Percentiles rank a stretch among this genome's conserved stretches.
phyloP scores from a whole-genome alignment of 495 filamentous ascomycete species.

The Tuber indicum region DNA sequence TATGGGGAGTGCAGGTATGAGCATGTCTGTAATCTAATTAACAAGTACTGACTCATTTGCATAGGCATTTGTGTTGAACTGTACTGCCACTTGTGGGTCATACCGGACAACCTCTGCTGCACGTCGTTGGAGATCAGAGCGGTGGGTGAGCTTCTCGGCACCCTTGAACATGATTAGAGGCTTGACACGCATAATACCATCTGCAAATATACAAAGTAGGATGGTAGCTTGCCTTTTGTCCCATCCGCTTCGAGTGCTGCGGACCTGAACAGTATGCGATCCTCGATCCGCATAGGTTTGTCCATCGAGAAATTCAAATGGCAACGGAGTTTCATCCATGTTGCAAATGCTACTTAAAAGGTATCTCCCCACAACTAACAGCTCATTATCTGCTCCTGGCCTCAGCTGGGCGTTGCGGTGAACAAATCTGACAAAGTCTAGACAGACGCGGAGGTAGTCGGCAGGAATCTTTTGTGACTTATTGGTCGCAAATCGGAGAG shows the following conservation, averaged over 20 bases:
- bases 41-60: neutral
- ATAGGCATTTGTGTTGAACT: conserved; percentile 15
- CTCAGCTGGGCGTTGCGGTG: too few relatives aligned
- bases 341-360: neutral
- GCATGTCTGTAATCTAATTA: conserved; percentile 10
- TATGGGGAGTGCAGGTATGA: conserved; percentile 9
- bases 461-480: too few relatives aligned
- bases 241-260: neutral
- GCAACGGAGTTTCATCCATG: neutral
- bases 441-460: too few relatives aligned
- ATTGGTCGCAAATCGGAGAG: too few relatives aligned
- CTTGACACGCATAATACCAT: neutral
- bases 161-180: neutral
- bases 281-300: neutral
- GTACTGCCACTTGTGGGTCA: conserved; percentile 8
- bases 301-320: neutral
- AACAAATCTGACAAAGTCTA: too few relatives aligned
- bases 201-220: too few relatives aligned
- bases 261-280: neutral
- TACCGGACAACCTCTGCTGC: conserved; percentile 1
- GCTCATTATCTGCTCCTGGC: too few relatives aligned
- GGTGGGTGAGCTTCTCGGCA: neutral
- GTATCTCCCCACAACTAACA: neutral
- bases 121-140: neutral
- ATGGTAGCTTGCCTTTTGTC: too few relatives aligned